Percentiles rank a stretch among this genome's conserved stretches.
These are phyloP conservation scores for Tillandsia leiboldiana DNA, from an alignment of 176 grass and related monocot genomes.

Conservation along the genomic window DNA sequence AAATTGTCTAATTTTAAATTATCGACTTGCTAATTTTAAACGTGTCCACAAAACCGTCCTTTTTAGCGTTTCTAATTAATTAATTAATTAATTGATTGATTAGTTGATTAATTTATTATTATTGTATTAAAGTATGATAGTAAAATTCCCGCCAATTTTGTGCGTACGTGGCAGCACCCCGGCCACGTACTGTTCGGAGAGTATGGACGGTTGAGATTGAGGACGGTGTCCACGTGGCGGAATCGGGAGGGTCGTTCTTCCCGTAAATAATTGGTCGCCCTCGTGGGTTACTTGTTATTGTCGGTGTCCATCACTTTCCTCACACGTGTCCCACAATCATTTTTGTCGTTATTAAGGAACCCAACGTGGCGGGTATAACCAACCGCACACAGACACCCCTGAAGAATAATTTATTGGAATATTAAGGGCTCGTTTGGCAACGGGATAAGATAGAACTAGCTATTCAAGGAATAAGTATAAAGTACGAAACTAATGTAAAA, in stretches of 20 bases:
- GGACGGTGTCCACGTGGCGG: conserved; percentile 9
- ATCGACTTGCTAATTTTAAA: conserved; percentile 12
- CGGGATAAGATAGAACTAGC: no score
- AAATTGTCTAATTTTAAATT: neutral
- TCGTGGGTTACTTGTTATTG: conserved; percentile 9
- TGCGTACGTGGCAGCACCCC: conserved; percentile 23
- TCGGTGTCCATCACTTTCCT: conserved; percentile 21
- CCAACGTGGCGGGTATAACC: no score
- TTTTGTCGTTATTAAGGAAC: conserved; percentile 19
- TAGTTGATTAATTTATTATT: neutral
- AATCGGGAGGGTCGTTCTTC: neutral
- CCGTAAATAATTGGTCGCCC: neutral
- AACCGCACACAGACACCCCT: no score
- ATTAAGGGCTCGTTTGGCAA: no score
- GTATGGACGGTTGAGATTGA: neutral
- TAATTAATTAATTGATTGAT: neutral
- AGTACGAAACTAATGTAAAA: no score
- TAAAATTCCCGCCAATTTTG: neutral
- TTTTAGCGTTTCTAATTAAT: neutral
- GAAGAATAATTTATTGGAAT: no score
- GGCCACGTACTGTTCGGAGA: neutral
- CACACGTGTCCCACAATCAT: conserved; percentile 11
- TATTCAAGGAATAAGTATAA: no score
- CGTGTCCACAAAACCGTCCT: neutral
- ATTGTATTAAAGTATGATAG: neutral